These are phyloP conservation scores for Pythium apleroticum DNA, from an alignment of 352 stramenopile species.

Conservation along the genomic window DNA sequence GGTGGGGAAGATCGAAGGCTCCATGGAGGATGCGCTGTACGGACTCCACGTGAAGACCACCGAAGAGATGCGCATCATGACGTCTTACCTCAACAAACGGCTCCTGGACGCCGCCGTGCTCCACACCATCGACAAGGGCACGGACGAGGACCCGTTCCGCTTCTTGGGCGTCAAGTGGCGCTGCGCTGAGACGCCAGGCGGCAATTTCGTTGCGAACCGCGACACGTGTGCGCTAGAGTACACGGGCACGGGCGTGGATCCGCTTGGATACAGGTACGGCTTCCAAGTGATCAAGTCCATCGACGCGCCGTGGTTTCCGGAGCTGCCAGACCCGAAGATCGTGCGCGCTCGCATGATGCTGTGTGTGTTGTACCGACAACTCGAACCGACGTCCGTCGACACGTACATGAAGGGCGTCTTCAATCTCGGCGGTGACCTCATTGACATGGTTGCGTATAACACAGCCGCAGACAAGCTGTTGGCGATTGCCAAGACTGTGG, in stretches of 20 bases:
- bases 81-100: slow-evolving; percentile 37
- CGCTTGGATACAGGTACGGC: slow-evolving; percentile 36
- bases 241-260: slow-evolving; percentile 40
- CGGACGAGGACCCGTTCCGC: slow-evolving; percentile 40
- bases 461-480: slow-evolving; percentile 44
- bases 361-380: slow-evolving; percentile 59
- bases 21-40: slow-evolving; percentile 51
- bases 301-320: slow-evolving; percentile 39
- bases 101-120: slow-evolving; percentile 44
- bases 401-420: slow-evolving; percentile 61
- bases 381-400: slow-evolving; percentile 34
- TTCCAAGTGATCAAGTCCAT: slow-evolving; percentile 57
- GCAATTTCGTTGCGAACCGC: slow-evolving; percentile 41
- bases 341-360: slow-evolving; percentile 52
- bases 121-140: slow-evolving; percentile 39
- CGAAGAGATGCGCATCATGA: slow-evolving; percentile 46
- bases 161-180: slow-evolving; percentile 61
- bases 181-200: slow-evolving; percentile 26
- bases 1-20: slow-evolving; percentile 42
- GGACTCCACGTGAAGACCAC: slow-evolving; percentile 49
- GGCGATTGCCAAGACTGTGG: slow-evolving; percentile 31
- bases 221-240: slow-evolving; percentile 54
- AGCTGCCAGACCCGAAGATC: slow-evolving; percentile 33
- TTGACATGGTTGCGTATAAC: slow-evolving; percentile 44
- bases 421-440: slow-evolving; percentile 43